phyloP scores from a whole-genome alignment of 2,329 filamentous ascomycete genomes.

The Bipolaris victoriae region DNA sequence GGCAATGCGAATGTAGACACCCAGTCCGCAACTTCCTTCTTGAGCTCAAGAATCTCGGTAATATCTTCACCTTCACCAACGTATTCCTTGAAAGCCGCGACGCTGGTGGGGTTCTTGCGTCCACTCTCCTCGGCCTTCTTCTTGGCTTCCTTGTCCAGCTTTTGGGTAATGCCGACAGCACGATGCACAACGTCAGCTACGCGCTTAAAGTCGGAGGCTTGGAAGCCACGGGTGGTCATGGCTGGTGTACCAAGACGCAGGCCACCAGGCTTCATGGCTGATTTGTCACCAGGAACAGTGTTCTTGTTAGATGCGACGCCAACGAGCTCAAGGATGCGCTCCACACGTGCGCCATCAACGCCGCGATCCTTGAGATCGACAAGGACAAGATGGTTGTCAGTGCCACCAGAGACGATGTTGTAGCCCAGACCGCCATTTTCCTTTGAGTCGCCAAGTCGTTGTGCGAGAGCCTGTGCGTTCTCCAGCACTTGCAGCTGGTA shows the following conservation, averaged over 20 bases:
- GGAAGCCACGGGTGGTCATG: constrained; percentile 96
- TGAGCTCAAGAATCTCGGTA: constrained; percentile 50
- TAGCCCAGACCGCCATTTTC: constrained; percentile 74
- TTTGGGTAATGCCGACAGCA: constrained; percentile 51
- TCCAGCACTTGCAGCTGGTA: constrained; percentile 90
- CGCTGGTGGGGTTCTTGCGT: constrained; percentile 49
- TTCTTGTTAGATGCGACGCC: constrained; percentile 99
- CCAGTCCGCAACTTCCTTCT: constrained; percentile 52
- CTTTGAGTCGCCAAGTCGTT: constrained; percentile 73
- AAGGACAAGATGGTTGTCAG: constrained; percentile 95
- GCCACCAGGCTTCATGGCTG: constrained; percentile 89
- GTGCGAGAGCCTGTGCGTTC: constrained; percentile 89
- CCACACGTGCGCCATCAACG: constrained; percentile 87
- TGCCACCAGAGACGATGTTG: constrained; percentile 89
- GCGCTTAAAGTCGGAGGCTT: constrained; percentile 87
- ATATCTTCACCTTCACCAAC: constrained; percentile 51
- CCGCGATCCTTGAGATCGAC: constrained; percentile 87
- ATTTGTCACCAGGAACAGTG: constrained; percentile 97
- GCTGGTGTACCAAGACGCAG: constrained; percentile 96
- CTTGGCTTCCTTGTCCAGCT: constrained; percentile 49
- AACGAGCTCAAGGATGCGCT: constrained; percentile 87
- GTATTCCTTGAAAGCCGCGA: constrained; percentile 51
- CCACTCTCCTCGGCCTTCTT: constrained; percentile 46
- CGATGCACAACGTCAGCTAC: constrained; percentile 52
- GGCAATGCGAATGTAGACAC: constrained; percentile 51